These are phyloP conservation scores for Hyphopichia khmerensis DNA, from an alignment of 1,139 yeast genomes.

Conservation along the genomic window DNA sequence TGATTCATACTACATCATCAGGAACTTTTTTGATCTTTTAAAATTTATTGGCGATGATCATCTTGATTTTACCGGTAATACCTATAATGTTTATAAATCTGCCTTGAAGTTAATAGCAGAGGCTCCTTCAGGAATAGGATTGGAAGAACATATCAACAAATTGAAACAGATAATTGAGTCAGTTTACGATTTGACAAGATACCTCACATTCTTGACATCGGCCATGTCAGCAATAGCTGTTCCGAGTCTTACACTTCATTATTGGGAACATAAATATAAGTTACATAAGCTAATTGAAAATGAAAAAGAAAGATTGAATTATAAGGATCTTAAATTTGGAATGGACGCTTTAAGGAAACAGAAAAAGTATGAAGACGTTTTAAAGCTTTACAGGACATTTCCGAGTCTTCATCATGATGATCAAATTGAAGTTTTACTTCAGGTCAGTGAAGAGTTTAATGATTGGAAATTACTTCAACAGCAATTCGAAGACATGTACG, in stretches of 20 bases:
- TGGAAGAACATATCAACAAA: slow-evolving; percentile 4
- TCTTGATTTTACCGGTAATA: slow-evolving; percentile 14
- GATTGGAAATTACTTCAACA: slow-evolving; percentile 61
- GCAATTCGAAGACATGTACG: slow-evolving; percentile 63
- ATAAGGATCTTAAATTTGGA: slow-evolving; percentile 26
- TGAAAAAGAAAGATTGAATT: slow-evolving; percentile 7
- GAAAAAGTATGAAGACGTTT: slow-evolving; percentile 23
- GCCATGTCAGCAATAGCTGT: slow-evolving; percentile 15
- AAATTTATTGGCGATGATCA: slow-evolving; percentile 18
- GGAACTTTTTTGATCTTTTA: slow-evolving; percentile 18
- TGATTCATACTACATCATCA: slow-evolving; percentile 13
- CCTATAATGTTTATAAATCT: slow-evolving; percentile 16
- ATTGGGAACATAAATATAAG: slow-evolving; percentile 25
- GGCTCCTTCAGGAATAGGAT: slow-evolving; percentile 7
- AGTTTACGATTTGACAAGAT: slow-evolving; percentile 4
- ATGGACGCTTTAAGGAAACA: slow-evolving; percentile 28
- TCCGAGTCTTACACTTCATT: slow-evolving; percentile 10
- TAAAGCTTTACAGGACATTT: slow-evolving; percentile 22
- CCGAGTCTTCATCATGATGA: slow-evolving; percentile 30
- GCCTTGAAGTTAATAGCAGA: slow-evolving; percentile 18
- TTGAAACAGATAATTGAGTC: slow-evolving; percentile 4
- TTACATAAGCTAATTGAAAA: slow-evolving; percentile 7
- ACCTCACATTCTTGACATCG: slow-evolving; percentile 23
- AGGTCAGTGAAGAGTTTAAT: slow-evolving; percentile 49
- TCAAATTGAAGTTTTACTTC: slow-evolving; percentile 45